These are phyloP conservation scores for Emmonsiellopsis sp. DNA, from an alignment of 2,329 filamentous ascomycete species.

Conservation along the genomic window DNA sequence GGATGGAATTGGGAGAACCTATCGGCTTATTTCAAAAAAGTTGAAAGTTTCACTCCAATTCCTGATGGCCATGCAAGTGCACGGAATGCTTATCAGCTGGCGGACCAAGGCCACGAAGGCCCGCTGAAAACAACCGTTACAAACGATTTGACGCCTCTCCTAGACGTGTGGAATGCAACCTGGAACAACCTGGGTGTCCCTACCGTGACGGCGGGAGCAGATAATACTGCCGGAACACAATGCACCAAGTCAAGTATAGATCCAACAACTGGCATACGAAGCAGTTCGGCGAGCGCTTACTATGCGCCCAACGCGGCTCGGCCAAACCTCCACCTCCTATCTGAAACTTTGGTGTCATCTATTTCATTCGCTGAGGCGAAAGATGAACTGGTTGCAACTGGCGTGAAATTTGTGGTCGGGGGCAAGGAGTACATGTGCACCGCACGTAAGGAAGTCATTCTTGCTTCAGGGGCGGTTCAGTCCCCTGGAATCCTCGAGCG, in stretches of 20 bases:
- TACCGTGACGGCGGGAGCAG: background rate
- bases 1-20: slow-evolving; percentile 37
- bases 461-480: slow-evolving; percentile 38
- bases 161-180: background rate
- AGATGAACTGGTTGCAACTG: slow-evolving; percentile 22
- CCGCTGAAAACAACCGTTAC: background rate
- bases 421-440: background rate
- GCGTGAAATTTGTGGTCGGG: slow-evolving; percentile 31
- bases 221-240: background rate
- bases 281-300: background rate
- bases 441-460: slow-evolving; percentile 35
- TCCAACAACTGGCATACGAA: background rate
- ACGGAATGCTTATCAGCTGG: background rate
- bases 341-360: background rate
- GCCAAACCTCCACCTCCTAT: slow-evolving; percentile 1
- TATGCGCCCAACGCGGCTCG: background rate
- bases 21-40: slow-evolving; percentile 26
- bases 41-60: background rate
- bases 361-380: background rate
- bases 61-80: background rate
- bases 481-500: slow-evolving; percentile 38
- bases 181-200: background rate
- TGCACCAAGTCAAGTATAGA: background rate
- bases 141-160: background rate
- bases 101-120: background rate